These are phyloP conservation scores for Rhizopogon roseolus DNA, from an alignment of 768 basidiomycete genomes.

Conservation along the genomic window DNA sequence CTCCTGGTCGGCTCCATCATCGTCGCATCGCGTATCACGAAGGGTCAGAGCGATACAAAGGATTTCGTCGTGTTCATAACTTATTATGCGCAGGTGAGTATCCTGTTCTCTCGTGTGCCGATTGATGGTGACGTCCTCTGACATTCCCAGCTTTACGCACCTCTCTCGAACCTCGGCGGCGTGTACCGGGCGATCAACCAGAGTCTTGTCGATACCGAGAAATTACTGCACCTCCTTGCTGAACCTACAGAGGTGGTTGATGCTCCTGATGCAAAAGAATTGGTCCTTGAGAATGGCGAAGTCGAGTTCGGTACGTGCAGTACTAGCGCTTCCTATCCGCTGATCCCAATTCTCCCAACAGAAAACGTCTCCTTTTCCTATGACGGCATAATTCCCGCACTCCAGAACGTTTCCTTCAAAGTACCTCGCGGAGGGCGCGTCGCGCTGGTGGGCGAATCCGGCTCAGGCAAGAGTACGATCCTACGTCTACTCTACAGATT, in stretches of 20 bases:
- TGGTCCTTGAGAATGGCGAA: conserved; percentile 68
- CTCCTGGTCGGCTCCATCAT: conserved; percentile 76
- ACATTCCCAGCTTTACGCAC: conserved; percentile 53
- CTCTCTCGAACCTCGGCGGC: conserved; percentile 73
- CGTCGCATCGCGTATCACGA: conserved; percentile 65
- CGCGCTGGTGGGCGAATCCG: conserved; percentile 84
- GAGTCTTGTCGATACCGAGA: conserved; percentile 79
- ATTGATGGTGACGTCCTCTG: background rate
- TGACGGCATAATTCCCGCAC: conserved; percentile 58
- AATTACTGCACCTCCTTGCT: conserved; percentile 72
- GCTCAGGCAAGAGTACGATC: conserved; percentile 80
- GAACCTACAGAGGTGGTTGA: conserved; percentile 85
- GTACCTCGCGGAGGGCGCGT: conserved; percentile 85
- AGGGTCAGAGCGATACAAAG: conserved; percentile 44
- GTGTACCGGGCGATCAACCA: conserved; percentile 76
- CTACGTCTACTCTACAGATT: conserved; percentile 88
- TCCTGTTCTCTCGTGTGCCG: background rate
- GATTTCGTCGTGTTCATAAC: conserved; percentile 79
- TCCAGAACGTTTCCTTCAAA: conserved; percentile 80
- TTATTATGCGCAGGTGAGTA: conserved; percentile 68
- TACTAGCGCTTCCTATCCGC: background rate
- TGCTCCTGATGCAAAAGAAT: conserved; percentile 66
- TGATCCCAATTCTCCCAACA: conserved; percentile 20
- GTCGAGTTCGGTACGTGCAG: conserved; percentile 76
- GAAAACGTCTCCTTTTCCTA: conserved; percentile 89